phyloP scores from a whole-genome alignment of 441 rosid genomes.

The Gossypium gossypioides region DNA sequence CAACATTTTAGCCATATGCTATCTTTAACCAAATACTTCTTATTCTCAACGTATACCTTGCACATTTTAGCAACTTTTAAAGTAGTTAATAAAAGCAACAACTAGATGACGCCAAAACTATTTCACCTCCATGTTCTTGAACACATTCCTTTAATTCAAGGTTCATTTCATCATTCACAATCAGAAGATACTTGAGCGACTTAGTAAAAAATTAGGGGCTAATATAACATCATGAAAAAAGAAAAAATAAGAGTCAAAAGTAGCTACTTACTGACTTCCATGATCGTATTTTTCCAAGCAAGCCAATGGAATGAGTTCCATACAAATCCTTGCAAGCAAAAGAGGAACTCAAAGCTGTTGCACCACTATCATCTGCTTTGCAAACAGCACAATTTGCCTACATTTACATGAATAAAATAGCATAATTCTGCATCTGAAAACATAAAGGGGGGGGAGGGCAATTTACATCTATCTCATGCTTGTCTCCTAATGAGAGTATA shows the following conservation, averaged over 20 bases:
- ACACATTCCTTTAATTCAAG: not conserved
- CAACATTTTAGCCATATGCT: not conserved
- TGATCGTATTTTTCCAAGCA: conserved; percentile 83
- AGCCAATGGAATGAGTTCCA: conserved; percentile 79
- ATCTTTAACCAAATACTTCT: not conserved
- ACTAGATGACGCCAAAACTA: not conserved
- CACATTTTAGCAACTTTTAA: not conserved
- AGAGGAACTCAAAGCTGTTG: conserved; percentile 71
- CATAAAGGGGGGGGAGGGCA: not conserved
- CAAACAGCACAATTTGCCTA: conserved; percentile 95
- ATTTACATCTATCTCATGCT: not conserved
- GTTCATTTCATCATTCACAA: not conserved
- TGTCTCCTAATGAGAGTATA: not conserved
- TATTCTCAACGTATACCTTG: not conserved
- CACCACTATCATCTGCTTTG: conserved; percentile 89
- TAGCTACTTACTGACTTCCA: conserved; percentile 88
- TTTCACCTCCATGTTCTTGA: not conserved
- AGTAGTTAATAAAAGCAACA: not conserved
- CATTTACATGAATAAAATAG: conserved; percentile 15
- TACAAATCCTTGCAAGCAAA: conserved; percentile 77
- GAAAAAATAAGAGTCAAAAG: not conserved
- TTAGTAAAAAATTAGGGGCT: not conserved
- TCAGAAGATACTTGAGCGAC: not conserved
- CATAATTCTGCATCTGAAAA: not conserved
- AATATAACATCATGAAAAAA: not conserved